These are phyloP conservation scores for Cytospora piceae DNA, from an alignment of 2,329 filamentous ascomycete genomes.

Conservation along the genomic window DNA sequence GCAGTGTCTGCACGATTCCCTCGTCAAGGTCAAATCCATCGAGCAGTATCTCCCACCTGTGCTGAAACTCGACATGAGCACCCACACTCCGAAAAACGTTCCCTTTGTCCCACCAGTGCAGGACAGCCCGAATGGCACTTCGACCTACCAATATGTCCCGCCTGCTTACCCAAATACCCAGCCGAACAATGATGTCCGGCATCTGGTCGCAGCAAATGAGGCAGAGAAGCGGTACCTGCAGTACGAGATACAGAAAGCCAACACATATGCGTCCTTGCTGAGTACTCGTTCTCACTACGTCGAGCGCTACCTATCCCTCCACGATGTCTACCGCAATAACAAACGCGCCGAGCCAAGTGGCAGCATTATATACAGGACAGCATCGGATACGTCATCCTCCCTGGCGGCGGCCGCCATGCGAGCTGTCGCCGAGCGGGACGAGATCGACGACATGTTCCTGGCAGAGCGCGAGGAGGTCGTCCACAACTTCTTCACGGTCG, in stretches of 20 bases:
- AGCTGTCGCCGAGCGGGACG: slow-evolving; percentile 50
- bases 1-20: slow-evolving; percentile 69
- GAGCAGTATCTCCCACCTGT: slow-evolving; percentile 70
- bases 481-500: slow-evolving; percentile 73
- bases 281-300: slow-evolving; percentile 83
- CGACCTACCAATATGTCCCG: slow-evolving; percentile 56
- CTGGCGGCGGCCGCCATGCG: slow-evolving; percentile 45
- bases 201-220: slow-evolving; percentile 53
- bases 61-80: slow-evolving; percentile 48
- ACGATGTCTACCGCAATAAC: slow-evolving; percentile 64
- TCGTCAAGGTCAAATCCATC: slow-evolving; percentile 71
- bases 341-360: slow-evolving; percentile 40
- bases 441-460: slow-evolving; percentile 72
- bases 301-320: slow-evolving; percentile 80
- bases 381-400: slow-evolving; percentile 35
- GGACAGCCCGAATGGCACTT: slow-evolving; percentile 48
- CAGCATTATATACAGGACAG: slow-evolving; percentile 42
- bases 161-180: slow-evolving; percentile 52
- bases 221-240: slow-evolving; percentile 63
- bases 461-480: slow-evolving; percentile 82
- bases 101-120: slow-evolving; percentile 35
- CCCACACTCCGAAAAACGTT: slow-evolving; percentile 51
- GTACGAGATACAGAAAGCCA: slow-evolving; percentile 89
- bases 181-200: slow-evolving; percentile 55
- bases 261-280: slow-evolving; percentile 82